Percentiles rank a stretch among this genome's conserved stretches.
phyloP scores from a whole-genome alignment of 768 basidiomycete genomes.

The Phaeotremella fagi region DNA sequence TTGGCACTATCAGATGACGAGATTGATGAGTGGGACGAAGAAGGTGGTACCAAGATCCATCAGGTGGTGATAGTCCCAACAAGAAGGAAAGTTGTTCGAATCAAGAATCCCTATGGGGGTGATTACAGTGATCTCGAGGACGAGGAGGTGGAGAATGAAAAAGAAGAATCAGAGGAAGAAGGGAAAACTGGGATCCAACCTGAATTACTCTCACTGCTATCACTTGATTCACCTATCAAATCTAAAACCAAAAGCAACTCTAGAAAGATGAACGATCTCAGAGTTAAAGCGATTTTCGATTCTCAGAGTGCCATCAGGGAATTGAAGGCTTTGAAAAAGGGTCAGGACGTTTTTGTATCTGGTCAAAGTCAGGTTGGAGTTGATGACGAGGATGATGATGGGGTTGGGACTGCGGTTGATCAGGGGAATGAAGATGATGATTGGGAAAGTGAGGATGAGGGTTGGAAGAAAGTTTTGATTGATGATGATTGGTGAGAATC shows the following conservation, averaged over 20 bases:
- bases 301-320: constrained; percentile 3
- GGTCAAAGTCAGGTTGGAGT: constrained; percentile 14
- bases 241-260: not conserved
- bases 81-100: not conserved
- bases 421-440: constrained; percentile 13
- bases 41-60: constrained; percentile 9
- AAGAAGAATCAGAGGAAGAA: constrained; percentile 10
- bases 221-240: constrained; percentile 17
- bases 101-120: not conserved
- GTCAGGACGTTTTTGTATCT: constrained; percentile 27
- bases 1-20: constrained; percentile 28
- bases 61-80: constrained; percentile 29
- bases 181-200: not conserved
- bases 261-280: constrained; percentile 13
- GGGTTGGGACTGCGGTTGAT: constrained; percentile 6
- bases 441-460: constrained; percentile 41
- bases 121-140: not conserved
- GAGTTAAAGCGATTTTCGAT: constrained; percentile 32
- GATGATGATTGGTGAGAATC: constrained; percentile 14
- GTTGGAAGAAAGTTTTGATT: constrained; percentile 28
- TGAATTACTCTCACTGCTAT: constrained; percentile 17
- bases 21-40: constrained; percentile 26
- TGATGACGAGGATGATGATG: constrained; percentile 14
- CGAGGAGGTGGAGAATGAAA: not conserved
- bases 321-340: constrained; percentile 21